phyloP scores from a whole-genome alignment of 441 rosid genomes.

The Melastoma candidum region DNA sequence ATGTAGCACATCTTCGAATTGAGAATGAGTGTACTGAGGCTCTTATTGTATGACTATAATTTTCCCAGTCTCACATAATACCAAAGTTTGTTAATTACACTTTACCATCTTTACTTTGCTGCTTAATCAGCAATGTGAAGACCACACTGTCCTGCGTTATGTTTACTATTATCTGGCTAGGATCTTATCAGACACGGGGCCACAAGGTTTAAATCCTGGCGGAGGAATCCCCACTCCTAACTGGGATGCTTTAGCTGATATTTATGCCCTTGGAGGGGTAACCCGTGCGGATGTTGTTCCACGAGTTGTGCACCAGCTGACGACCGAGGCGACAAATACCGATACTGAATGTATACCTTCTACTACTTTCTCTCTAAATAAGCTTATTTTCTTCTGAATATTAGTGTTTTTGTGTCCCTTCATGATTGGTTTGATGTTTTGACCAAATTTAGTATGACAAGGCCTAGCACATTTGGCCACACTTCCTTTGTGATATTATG shows the following conservation, averaged over 20 bases:
- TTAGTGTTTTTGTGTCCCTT: neutral
- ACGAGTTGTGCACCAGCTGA: conserved; percentile 70
- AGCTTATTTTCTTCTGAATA: conserved; percentile 3
- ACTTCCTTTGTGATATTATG: no score
- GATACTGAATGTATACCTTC: conserved; percentile 67
- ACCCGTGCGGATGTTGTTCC: conserved; percentile 99
- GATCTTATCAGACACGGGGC: conserved; percentile 77
- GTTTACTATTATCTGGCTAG: conserved; percentile 98
- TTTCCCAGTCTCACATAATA: no score
- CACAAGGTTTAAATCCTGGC: conserved; percentile 89
- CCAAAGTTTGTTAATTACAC: neutral
- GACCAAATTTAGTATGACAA: no score
- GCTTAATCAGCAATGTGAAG: conserved; percentile 97
- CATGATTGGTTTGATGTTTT: no score
- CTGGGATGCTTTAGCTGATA: conserved; percentile 99
- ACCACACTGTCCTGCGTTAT: conserved; percentile 84
- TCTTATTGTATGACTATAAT: no score
- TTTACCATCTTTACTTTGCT: conserved; percentile 26
- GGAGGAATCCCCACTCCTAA: conserved; percentile 99
- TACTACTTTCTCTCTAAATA: conserved; percentile 6
- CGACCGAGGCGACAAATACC: conserved; percentile 57
- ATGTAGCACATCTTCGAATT: no score
- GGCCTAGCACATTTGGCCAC: no score
- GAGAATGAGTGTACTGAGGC: no score
- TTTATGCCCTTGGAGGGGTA: conserved; percentile 96